phyloP scores from a whole-genome alignment of 495 filamentous ascomycete genomes.

The Talaromyces wortmannii region DNA sequence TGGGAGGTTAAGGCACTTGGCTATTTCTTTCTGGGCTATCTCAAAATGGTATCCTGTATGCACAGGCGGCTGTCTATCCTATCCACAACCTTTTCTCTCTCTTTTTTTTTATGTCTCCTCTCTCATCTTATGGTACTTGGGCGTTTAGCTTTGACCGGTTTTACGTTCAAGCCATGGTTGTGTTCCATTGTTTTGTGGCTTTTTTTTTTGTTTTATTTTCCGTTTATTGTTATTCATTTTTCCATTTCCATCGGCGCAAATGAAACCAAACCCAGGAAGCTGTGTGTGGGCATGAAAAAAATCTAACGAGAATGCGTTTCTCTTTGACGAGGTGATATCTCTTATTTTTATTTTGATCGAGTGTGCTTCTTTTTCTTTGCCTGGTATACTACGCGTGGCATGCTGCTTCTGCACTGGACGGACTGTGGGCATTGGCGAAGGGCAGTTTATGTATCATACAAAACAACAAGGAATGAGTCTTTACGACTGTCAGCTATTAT shows the following conservation, averaged over 20 bases:
- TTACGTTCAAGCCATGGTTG: not conserved
- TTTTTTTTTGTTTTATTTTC: not conserved
- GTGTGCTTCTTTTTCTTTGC: slow-evolving; percentile 55
- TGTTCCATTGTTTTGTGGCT: not conserved
- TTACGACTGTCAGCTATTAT: not conserved
- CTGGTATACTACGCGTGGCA: too few species aligned
- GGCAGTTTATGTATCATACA: not conserved
- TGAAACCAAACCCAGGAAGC: not conserved
- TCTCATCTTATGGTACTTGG: not conserved
- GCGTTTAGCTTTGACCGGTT: not conserved
- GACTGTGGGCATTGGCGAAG: too few species aligned
- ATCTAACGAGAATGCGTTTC: not conserved
- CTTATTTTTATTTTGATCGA: not conserved
- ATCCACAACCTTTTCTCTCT: not conserved
- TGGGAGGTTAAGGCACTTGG: not conserved
- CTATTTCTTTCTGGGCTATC: not conserved
- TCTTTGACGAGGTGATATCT: slow-evolving; percentile 1
- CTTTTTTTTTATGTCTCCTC: not conserved
- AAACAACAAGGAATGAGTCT: not conserved
- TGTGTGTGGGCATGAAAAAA: not conserved
- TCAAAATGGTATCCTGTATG: not conserved
- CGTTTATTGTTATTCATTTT: not conserved
- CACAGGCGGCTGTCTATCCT: not conserved
- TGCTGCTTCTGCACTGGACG: too few species aligned
- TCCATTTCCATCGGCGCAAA: not conserved